Percentiles rank a stretch among this genome's conserved stretches.
These are phyloP conservation scores for Chaetoscypha palmicola DNA, from an alignment of 2,329 filamentous ascomycete species.

Conservation along the genomic window DNA sequence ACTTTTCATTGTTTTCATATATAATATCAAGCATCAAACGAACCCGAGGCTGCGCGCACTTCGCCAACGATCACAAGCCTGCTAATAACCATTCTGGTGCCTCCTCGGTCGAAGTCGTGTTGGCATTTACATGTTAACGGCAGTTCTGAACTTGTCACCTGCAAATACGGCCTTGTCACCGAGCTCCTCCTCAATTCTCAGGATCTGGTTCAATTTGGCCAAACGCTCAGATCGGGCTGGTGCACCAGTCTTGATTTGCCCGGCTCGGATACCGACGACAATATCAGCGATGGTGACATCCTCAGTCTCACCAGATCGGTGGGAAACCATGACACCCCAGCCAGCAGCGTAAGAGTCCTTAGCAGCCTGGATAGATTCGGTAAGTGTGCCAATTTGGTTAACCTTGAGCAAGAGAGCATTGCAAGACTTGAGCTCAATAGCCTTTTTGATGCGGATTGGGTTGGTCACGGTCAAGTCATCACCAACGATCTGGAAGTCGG, in stretches of 20 bases:
- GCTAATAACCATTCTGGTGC: constrained; percentile 9
- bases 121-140: constrained; percentile 70
- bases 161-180: constrained; percentile 87
- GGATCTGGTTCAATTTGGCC: constrained; percentile 99
- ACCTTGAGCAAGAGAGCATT: constrained; percentile 98
- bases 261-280: constrained; percentile 89
- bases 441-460: constrained; percentile 98
- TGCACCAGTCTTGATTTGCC: constrained; percentile 98
- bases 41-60: constrained; percentile 5
- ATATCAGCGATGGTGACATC: constrained; percentile 99
- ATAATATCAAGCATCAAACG: constrained; percentile 7
- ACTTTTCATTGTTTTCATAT: constrained; percentile 18
- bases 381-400: constrained; percentile 99
- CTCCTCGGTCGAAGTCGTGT: neutral
- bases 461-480: constrained; percentile 99
- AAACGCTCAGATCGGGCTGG: constrained; percentile 95
- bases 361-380: constrained; percentile 97
- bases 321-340: constrained; percentile 99
- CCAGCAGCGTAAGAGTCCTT: constrained; percentile 94
- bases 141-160: constrained; percentile 82
- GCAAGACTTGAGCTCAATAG: constrained; percentile 97
- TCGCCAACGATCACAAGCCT: constrained; percentile 8
- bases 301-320: constrained; percentile 98
- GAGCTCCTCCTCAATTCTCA: constrained; percentile 99
- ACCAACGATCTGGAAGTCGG: constrained; percentile 96